Conservation (phyloP, 2,329 filamentous ascomycete species). For the Botrytis medusae region DNA sequence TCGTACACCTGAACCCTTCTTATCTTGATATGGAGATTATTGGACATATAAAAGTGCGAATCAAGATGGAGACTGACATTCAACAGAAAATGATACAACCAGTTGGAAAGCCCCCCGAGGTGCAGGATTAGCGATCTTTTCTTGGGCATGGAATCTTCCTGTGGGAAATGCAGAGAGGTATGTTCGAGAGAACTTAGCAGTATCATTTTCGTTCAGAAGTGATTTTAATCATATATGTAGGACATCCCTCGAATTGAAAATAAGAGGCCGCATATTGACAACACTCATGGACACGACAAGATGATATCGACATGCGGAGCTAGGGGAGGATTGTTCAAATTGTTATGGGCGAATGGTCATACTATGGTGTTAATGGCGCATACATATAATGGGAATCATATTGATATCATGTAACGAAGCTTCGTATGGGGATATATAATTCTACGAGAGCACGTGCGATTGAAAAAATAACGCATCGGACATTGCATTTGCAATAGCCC, state of each 20-base stretch:
- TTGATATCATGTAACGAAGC: neutral
- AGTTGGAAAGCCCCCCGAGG: constrained; percentile 65
- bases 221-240: neutral
- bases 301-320: neutral
- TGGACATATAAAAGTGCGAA: neutral
- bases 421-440: neutral
- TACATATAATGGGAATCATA: neutral
- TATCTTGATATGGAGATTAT: neutral
- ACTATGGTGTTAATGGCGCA: constrained; percentile 11
- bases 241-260: neutral
- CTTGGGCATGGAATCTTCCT: neutral
- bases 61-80: constrained; percentile 20
- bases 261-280: neutral
- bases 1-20: neutral
- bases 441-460: neutral
- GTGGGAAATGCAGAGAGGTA: neutral
- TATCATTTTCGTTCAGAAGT: neutral
- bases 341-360: neutral
- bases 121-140: constrained; percentile 43
- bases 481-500: neutral
- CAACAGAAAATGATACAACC: constrained; percentile 66
- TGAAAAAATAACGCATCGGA: neutral
- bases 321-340: neutral
- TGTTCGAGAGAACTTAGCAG: neutral
- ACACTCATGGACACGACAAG: neutral